Base-by-base conservation (phyloP, 306 rosid species). In the Hylodesmum podocarpum region DNA sequence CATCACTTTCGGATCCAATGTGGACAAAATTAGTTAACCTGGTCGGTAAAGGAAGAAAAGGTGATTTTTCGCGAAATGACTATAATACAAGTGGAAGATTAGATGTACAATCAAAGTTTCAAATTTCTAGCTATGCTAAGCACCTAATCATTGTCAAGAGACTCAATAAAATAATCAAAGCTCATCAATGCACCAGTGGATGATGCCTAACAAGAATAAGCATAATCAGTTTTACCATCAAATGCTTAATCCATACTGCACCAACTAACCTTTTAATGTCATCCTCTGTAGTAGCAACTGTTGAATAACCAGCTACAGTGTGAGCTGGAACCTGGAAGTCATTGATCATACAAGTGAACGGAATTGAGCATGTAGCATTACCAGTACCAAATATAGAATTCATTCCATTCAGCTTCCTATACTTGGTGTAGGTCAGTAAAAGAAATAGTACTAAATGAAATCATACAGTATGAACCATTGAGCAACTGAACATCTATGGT, bases 281-380 rank as follows among this genome's bases (percentile, higher is more conserved):
- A 19, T 82, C 91, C 80, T 62, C 95, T 2, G 91, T 78, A 62
- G 88, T 78, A 53, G 92, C 81, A 61, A 81, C 87, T 68, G 94
- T 81, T 44, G 91, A 84, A 65, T 92, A 95, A 51, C 98, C 93
- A 22, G 84, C 85, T 29, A 85, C 72, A 3, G 87, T 66, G 53
- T 85, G 96, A 73, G 91, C 72, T 1, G 87, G 96, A 75, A 92
- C 98, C 98, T 94, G 86, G 19, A 62, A 51, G 79, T 41, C 80
- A 58, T 77, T 53, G 49, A 44, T 31, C 76, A 63, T 31, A 63
- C n/a, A 72, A 16, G 53, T 61, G 39, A 57, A 66, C 34, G n/a
- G 47, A 39, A 12, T 24, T 49, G 27, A 65, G 68, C 36, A 68
- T 63, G 69, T 54, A 77, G 63, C 73, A 71, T 57, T 58, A 69